These are phyloP conservation scores for Eragrostis tef DNA, from an alignment of 202 grass and related monocot species.

Conservation along the genomic window DNA sequence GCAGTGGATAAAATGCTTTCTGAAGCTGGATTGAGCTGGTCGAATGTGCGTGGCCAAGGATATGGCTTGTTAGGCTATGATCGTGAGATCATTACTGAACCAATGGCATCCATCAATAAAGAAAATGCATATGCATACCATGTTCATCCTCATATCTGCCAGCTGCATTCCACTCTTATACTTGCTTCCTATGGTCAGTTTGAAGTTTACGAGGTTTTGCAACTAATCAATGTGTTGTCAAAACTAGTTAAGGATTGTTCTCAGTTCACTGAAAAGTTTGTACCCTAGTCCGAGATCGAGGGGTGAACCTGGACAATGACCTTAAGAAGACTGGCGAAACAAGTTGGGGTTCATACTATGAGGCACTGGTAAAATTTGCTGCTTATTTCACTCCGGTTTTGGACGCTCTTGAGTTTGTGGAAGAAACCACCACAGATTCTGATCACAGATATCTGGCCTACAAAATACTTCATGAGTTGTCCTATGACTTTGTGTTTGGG, in stretches of 20 bases:
- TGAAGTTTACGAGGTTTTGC: conserved; percentile 8
- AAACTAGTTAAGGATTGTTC: conserved; percentile 36
- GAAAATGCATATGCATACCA: conserved; percentile 22
- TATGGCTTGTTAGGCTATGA: conserved; percentile 19
- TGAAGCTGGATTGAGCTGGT: conserved; percentile 45
- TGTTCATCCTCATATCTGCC: conserved; percentile 24
- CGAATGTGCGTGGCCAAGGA: conserved; percentile 30
- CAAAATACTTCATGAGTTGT: conserved; percentile 25
- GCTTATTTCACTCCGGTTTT: conserved; percentile 27
- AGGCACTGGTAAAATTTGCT: conserved; percentile 31
- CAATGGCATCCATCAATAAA: conserved; percentile 1
- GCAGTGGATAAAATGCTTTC: conserved; percentile 21
- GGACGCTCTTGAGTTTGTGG: conserved; percentile 32
- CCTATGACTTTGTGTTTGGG: conserved; percentile 34
- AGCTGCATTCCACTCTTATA: conserved; percentile 29
- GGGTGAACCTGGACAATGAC: conserved; percentile 40
- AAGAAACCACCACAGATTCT: not conserved
- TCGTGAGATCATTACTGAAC: not conserved
- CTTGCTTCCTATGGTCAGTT: not conserved
- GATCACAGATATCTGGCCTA: conserved; percentile 19
- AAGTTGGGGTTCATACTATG: conserved; percentile 47
- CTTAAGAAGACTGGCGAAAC: conserved; percentile 48
- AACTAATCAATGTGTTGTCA: conserved; percentile 15
- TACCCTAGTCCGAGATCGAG: conserved; percentile 21
- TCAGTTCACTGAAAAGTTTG: conserved; percentile 37